These are phyloP conservation scores for Piper betle DNA, from an alignment of 164 flowering plant species.

Conservation along the genomic window DNA sequence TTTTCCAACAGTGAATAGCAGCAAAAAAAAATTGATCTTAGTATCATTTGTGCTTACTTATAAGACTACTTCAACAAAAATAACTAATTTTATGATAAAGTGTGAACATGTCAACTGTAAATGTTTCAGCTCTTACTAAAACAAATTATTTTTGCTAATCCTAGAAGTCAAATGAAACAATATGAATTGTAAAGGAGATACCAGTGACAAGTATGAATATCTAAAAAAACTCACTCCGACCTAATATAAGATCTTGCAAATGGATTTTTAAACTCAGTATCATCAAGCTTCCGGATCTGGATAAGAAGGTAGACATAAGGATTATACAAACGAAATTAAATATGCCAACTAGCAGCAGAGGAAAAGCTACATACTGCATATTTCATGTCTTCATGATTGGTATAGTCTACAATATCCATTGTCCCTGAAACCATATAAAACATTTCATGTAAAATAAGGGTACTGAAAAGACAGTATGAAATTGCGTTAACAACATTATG, in stretches of 20 bases:
- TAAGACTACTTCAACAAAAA: no score
- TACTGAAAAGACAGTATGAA: neutral
- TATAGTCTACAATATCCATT: slow-evolving; percentile 85
- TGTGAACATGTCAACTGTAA: no score
- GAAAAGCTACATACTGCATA: slow-evolving; percentile 64
- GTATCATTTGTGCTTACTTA: no score
- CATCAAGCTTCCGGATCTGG: slow-evolving; percentile 89
- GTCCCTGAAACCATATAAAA: slow-evolving; percentile 43
- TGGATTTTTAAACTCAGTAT: slow-evolving; percentile 88
- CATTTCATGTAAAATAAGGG: neutral
- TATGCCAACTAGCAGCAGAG: neutral
- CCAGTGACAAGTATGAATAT: neutral
- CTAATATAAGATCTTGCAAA: slow-evolving; percentile 70
- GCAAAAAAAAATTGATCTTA: no score
- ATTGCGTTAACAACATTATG: neutral
- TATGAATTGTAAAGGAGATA: neutral
- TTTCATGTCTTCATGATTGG: slow-evolving; percentile 91
- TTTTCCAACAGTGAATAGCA: no score
- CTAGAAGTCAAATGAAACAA: neutral
- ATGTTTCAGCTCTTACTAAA: no score
- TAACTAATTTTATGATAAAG: no score
- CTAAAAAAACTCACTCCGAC: slow-evolving; percentile 36
- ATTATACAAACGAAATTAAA: neutral
- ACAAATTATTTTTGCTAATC: neutral
- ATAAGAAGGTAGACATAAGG: slow-evolving; percentile 4